Conservation (phyloP, 2,329 filamentous ascomycete genomes). For the Stemphylium lycopersici region DNA sequence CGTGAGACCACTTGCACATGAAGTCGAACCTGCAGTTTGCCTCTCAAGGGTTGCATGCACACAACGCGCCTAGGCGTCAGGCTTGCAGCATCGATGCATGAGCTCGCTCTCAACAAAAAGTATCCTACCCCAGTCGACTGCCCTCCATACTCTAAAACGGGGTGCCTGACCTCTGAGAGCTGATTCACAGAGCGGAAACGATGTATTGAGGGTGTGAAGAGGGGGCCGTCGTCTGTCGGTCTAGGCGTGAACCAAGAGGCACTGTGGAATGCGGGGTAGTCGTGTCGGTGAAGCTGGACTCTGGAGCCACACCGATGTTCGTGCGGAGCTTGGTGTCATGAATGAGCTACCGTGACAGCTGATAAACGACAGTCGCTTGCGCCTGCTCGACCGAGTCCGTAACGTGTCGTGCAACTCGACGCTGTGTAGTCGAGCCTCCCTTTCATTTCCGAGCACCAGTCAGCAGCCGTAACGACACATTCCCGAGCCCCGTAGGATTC, state of each 20-base stretch:
- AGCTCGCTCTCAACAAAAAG: conserved; percentile 29
- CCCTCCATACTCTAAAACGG: conserved; percentile 12
- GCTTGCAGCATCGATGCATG: conserved; percentile 27
- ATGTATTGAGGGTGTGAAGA: not conserved
- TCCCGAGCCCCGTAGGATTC: not conserved
- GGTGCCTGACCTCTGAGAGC: conserved; percentile 1
- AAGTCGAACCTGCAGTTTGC: conserved; percentile 1
- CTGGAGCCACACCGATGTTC: not conserved
- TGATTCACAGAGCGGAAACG: not conserved
- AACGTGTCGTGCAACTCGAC: not conserved
- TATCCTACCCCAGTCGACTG: conserved; percentile 14
- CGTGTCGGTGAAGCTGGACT: not conserved
- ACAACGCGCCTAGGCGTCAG: conserved; percentile 27
- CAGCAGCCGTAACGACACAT: not conserved
- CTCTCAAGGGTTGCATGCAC: conserved; percentile 4
- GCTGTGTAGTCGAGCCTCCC: not conserved
- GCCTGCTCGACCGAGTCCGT: not conserved
- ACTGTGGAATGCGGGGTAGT: conserved; percentile 4
- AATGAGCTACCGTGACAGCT: not conserved
- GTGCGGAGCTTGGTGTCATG: not conserved
- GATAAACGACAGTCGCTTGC: not conserved
- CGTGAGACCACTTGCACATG: conserved; percentile 2
- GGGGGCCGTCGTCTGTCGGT: not conserved
- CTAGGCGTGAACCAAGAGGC: not conserved
- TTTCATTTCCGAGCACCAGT: not conserved